Evolutionary conservation across 2,329 filamentous ascomycete genomes (phyloP).

Genomic region (Calonectria crousiana): DNA sequence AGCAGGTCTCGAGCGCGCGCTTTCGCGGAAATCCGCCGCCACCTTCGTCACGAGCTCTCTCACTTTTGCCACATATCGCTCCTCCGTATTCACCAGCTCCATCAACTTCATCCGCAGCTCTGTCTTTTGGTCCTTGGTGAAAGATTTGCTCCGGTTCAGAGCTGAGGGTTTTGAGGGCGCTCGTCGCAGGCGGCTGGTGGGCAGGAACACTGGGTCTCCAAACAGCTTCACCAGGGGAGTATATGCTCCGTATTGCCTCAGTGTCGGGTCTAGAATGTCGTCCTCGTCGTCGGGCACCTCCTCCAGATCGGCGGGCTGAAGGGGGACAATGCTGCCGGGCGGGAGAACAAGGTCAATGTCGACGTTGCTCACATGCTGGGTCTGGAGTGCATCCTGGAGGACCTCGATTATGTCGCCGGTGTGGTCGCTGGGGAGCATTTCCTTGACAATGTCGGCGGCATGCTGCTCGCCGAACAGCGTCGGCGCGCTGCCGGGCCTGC

Average conservation of each 20-base stretch:
- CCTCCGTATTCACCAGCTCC: conserved; percentile 93
- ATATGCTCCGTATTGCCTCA: conserved; percentile 82
- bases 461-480: conserved; percentile 90
- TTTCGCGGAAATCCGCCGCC: conserved; percentile 82
- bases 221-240: conserved; percentile 81
- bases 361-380: conserved; percentile 85
- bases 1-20: conserved; percentile 68
- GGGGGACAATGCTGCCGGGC: conserved; percentile 77
- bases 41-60: conserved; percentile 85
- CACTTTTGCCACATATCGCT: conserved; percentile 91
- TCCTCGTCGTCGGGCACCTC: conserved; percentile 73
- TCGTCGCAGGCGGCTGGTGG: conserved; percentile 85
- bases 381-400: conserved; percentile 80
- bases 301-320: conserved; percentile 70
- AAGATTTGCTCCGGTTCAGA: conserved; percentile 81
- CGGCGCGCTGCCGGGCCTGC: conserved; percentile 73
- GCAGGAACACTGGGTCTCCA: conserved; percentile 87
- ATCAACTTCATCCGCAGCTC: conserved; percentile 88
- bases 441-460: conserved; percentile 88
- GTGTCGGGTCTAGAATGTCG: conserved; percentile 72
- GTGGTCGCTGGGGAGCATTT: conserved; percentile 86
- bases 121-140: conserved; percentile 85
- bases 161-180: conserved; percentile 89
- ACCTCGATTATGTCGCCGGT: conserved; percentile 78
- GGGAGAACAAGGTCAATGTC: conserved; percentile 91